Percentiles rank a stretch among this genome's conserved stretches.
These are phyloP conservation scores for Drechslerella coelobrocha DNA, from an alignment of 2,329 filamentous ascomycete species.

Conservation along the genomic window DNA sequence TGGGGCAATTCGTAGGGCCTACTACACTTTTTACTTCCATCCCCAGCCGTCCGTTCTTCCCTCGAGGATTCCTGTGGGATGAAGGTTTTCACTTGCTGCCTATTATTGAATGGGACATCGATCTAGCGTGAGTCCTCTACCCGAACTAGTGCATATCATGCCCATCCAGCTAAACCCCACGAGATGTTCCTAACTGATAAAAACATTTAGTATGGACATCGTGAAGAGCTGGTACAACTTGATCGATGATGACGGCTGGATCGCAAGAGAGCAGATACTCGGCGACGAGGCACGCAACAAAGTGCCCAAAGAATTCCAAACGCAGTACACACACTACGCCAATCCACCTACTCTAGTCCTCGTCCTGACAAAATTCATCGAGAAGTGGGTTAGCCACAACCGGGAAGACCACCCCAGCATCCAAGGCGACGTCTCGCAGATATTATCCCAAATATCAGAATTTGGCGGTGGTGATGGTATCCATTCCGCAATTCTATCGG, in stretches of 20 bases:
- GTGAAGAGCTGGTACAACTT: conserved; percentile 94
- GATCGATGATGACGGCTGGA: conserved; percentile 98
- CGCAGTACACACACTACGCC: conserved; percentile 95
- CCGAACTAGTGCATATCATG: conserved; percentile 5
- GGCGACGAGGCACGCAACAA: conserved; percentile 91
- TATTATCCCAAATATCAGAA: conserved; percentile 30
- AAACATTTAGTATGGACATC: conserved; percentile 73
- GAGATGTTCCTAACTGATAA: conserved; percentile 58
- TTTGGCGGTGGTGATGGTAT: conserved; percentile 38
- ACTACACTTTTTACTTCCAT: conserved; percentile 89
- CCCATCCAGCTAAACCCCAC: not conserved
- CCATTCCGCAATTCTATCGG: conserved; percentile 24
- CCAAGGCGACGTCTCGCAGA: conserved; percentile 28
- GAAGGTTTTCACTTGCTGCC: conserved; percentile 95
- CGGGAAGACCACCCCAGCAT: conserved; percentile 16
- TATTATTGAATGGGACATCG: conserved; percentile 91
- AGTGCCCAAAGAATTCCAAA: conserved; percentile 88
- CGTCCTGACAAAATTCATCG: conserved; percentile 81
- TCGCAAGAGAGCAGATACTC: conserved; percentile 92
- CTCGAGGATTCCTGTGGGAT: conserved; percentile 95
- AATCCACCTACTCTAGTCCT: conserved; percentile 96
- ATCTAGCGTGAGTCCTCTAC: conserved; percentile 68
- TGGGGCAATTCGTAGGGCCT: conserved; percentile 72
- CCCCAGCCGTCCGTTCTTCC: conserved; percentile 94
- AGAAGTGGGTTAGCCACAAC: conserved; percentile 63